A percentile compares a stretch with the other conserved stretches of the same genome.
These are phyloP conservation scores for Aureobasidium melanogenum DNA, from an alignment of 2,329 filamentous ascomycete genomes.

Conservation along the genomic window DNA sequence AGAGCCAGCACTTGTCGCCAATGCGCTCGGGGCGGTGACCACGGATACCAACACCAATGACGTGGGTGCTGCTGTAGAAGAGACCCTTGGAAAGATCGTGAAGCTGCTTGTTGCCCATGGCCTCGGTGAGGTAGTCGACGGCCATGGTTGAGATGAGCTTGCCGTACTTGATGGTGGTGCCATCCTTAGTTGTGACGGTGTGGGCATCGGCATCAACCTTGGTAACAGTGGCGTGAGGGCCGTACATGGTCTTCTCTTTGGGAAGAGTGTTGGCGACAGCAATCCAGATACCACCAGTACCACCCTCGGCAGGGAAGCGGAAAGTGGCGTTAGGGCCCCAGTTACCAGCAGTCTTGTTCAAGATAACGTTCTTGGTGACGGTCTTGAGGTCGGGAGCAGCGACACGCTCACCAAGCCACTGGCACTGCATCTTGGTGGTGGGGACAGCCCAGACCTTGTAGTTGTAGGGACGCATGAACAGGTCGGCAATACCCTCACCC, in stretches of 20 bases:
- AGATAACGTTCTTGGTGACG: slow-evolving; percentile 86
- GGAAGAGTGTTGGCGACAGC: slow-evolving; percentile 89
- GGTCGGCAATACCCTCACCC: slow-evolving; percentile 79
- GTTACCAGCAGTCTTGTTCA: slow-evolving; percentile 91
- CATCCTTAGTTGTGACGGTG: slow-evolving; percentile 71
- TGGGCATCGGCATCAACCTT: slow-evolving; percentile 83
- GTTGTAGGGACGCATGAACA: slow-evolving; percentile 99
- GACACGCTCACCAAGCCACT: slow-evolving; percentile 97
- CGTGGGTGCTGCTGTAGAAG: slow-evolving; percentile 95
- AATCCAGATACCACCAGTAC: slow-evolving; percentile 98
- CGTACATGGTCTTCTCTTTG: slow-evolving; percentile 83
- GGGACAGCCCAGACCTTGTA: slow-evolving; percentile 99
- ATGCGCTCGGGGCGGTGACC: slow-evolving; percentile 89
- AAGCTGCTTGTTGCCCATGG: slow-evolving; percentile 81
- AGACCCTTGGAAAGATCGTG: slow-evolving; percentile 77
- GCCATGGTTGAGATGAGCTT: slow-evolving; percentile 96
- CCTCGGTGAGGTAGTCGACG: slow-evolving; percentile 77
- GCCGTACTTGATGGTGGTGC: slow-evolving; percentile 81
- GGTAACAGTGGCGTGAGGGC: slow-evolving; percentile 71
- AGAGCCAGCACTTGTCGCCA: slow-evolving; percentile 99
- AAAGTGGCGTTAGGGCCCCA: slow-evolving; percentile 99
- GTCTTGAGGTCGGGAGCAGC: slow-evolving; percentile 92
- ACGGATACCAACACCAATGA: slow-evolving; percentile 91
- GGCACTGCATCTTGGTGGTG: slow-evolving; percentile 98
- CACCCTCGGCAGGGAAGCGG: slow-evolving; percentile 91